Evolutionary conservation across 208 protist genomes (phyloP), one percentile per base, ranked within the genome.

Genomic region (Crithidia sp.): DNA sequence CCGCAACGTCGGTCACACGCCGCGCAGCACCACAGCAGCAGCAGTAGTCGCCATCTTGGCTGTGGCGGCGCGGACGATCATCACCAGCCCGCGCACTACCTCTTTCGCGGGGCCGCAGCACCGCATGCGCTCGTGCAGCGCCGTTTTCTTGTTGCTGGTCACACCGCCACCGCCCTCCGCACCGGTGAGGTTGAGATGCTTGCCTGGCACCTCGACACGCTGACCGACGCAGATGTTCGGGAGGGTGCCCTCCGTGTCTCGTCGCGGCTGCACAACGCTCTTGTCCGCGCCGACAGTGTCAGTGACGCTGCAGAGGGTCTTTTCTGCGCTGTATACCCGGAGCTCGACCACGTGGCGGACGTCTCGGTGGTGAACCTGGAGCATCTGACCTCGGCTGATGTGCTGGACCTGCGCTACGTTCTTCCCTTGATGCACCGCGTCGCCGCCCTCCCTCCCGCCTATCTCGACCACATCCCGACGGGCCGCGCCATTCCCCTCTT

Each of bases 141-240:
- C 9, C 92, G 92, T 50, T 96, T 87, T 66, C 79, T 92, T 66
- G 84, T 95, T 10, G 77, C 71, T 47, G 76, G 84, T 14, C 86
- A 93, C 75, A 77, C 79, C 47, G 72, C 81, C 41, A 76, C 75
- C 10, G 66, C 79, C 5, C 50, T 87, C 59, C 58, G 86, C n/a
- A 91, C 87, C 0, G 84, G 86, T 0, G 90, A 97, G 72, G 82
- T 87, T 17, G 87, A 95, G 67, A 92, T 97, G 88, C 77, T 97
- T 2, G 81, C 89, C 37, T 83, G 88, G 52, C 60, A 95, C 44
- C 79, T 89, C 8, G 93, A 95, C 67, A 78, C 81, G 10, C 88
- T 86, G 79, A 94, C 89, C 13, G 89, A 94, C 16, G 79, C 91
- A 36, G 90, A 95, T 59, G 71, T 95, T 3, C 62, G 47, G 0